Conservation (phyloP, 805 yeast genomes). For the Brettanomyces nanus region DNA sequence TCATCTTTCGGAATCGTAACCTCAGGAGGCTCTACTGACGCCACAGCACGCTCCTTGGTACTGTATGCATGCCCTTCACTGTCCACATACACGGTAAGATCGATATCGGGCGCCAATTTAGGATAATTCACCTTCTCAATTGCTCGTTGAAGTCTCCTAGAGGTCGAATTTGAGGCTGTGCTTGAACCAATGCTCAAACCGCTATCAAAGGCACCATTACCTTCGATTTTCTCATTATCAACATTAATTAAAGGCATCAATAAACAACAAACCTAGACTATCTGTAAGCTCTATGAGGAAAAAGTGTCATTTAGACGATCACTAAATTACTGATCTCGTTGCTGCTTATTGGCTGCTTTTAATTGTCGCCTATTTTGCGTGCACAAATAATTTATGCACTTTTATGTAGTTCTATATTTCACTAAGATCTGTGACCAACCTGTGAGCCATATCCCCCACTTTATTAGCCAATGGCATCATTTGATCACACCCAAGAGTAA, state of each 20-base stretch:
- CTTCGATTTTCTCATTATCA: too few species aligned
- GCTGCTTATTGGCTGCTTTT: too few species aligned
- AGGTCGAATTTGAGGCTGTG: too few species aligned
- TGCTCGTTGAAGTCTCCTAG: too few species aligned
- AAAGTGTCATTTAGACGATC: neutral
- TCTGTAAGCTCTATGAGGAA: neutral
- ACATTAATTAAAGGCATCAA: neutral
- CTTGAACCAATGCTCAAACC: too few species aligned
- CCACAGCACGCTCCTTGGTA: slow-evolving; percentile 49
- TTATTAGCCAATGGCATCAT: neutral
- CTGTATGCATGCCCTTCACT: slow-evolving; percentile 13
- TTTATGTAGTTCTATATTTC: too few species aligned
- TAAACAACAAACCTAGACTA: neutral
- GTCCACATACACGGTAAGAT: slow-evolving; percentile 3
- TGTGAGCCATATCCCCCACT: neutral
- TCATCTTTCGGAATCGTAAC: slow-evolving; percentile 54
- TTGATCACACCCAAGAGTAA: neutral
- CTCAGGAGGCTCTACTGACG: slow-evolving; percentile 58
- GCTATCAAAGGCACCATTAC: too few species aligned
- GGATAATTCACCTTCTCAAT: neutral
- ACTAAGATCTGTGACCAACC: too few species aligned
- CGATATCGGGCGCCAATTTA: neutral
- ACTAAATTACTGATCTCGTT: too few species aligned
- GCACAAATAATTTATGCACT: too few species aligned
- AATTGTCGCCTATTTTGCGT: too few species aligned